Conservation (phyloP, 495 filamentous ascomycete genomes). For the Amphirosellinia nigrospora region DNA sequence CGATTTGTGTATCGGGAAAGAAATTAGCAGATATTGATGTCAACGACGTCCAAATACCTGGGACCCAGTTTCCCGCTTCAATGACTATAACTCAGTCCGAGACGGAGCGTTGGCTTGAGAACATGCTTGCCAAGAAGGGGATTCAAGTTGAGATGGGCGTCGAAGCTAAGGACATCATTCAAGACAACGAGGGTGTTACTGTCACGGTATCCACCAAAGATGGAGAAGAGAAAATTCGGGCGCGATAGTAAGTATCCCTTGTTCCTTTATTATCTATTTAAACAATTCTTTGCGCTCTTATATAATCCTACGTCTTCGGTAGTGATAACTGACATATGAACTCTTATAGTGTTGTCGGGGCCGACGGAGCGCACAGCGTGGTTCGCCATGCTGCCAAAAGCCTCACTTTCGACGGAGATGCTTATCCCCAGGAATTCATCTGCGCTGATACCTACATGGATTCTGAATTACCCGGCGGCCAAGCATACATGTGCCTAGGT, state of each 20-base stretch:
- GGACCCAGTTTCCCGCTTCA: constrained; percentile 27
- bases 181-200: constrained; percentile 23
- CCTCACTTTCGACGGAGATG: constrained; percentile 45
- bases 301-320: not conserved
- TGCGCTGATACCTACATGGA: constrained; percentile 47
- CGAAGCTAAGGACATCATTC: constrained; percentile 23
- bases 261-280: not conserved
- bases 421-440: constrained; percentile 49
- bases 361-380: constrained; percentile 49
- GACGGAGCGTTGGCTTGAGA: constrained; percentile 32
- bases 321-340: not conserved
- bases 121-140: constrained; percentile 20
- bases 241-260: constrained; percentile 24
- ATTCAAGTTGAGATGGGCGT: constrained; percentile 30
- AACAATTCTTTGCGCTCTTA: not conserved
- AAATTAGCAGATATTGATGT: constrained; percentile 28
- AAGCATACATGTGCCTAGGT: constrained; percentile 33
- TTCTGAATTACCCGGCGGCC: constrained; percentile 30
- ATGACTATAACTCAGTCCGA: constrained; percentile 33
- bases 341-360: constrained; percentile 38
- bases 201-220: constrained; percentile 3
- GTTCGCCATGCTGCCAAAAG: constrained; percentile 43
- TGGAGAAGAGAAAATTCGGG: constrained; percentile 26
- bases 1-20: constrained; percentile 34
- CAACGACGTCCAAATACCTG: constrained; percentile 9